Conservation (phyloP, 1,284 basidiomycete species). For the Cutaneotrichosporon sp. region DNA sequence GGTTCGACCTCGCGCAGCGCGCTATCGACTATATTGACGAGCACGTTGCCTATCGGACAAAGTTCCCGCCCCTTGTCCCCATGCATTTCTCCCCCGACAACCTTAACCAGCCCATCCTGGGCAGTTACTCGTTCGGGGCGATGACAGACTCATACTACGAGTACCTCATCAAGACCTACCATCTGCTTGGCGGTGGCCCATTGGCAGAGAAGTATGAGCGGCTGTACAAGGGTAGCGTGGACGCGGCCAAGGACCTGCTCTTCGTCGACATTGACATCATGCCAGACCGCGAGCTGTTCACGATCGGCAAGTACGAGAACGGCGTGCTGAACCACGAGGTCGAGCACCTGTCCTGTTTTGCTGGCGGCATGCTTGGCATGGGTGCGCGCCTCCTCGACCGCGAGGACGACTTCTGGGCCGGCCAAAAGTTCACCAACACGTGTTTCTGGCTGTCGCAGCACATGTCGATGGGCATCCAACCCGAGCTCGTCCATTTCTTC, state of each 20-base stretch:
- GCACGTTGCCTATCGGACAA: conserved; percentile 41
- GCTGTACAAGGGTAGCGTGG: conserved; percentile 52
- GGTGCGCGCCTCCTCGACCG: conserved; percentile 52
- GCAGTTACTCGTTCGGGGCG: conserved; percentile 50
- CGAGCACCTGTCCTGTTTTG: conserved; percentile 52
- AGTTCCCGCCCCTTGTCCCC: conserved; percentile 39
- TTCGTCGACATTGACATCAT: conserved; percentile 48
- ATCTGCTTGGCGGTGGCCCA: conserved; percentile 48
- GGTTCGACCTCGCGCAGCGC: conserved; percentile 53
- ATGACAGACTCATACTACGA: conserved; percentile 54
- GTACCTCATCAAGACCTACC: conserved; percentile 55
- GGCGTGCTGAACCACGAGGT: conserved; percentile 28
- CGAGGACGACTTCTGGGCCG: conserved; percentile 48
- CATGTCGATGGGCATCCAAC: conserved; percentile 48
- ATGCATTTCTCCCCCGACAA: conserved; percentile 42
- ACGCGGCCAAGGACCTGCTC: conserved; percentile 49
- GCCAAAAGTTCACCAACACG: conserved; percentile 50
- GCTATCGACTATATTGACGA: conserved; percentile 52
- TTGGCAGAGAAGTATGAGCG: conserved; percentile 48
- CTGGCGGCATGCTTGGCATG: conserved; percentile 55
- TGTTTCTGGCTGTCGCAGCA: conserved; percentile 53
- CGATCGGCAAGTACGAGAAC: conserved; percentile 40
- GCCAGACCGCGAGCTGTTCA: conserved; percentile 46
- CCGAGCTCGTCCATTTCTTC: conserved; percentile 48
- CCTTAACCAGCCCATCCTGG: conserved; percentile 13